Evolutionary conservation across 768 basidiomycete species (phyloP).

Genomic region (Trametes cubensis): DNA sequence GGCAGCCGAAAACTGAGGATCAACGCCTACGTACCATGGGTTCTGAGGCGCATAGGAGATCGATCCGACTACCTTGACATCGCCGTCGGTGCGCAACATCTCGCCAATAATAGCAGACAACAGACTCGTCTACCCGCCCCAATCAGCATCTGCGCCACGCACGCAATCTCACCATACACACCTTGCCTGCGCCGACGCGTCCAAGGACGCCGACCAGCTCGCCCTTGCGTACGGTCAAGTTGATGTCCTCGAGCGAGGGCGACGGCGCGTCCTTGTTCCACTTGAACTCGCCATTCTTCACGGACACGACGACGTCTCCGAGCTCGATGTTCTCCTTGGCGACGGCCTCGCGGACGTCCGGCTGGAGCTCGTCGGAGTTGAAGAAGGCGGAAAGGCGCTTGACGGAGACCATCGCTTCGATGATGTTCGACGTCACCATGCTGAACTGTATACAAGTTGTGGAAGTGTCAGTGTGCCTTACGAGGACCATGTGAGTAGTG

Average conservation of each 20-base stretch:
- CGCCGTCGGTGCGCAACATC: constrained; percentile 77
- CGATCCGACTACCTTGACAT: constrained; percentile 66
- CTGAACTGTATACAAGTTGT: constrained; percentile 51
- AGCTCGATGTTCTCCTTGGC: constrained; percentile 42
- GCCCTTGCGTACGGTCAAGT: constrained; percentile 75
- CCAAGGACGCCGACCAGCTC: constrained; percentile 86
- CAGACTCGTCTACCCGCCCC: constrained; percentile 59
- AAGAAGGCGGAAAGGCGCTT: constrained; percentile 79
- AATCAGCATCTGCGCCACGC: constrained; percentile 14
- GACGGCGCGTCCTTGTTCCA: constrained; percentile 65
- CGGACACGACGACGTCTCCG: constrained; percentile 74
- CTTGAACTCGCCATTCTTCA: constrained; percentile 77
- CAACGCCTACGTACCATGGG: constrained; percentile 62
- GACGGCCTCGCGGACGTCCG: constrained; percentile 66
- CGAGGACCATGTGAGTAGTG: not conserved
- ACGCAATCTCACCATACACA: constrained; percentile 33
- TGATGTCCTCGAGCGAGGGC: constrained; percentile 77
- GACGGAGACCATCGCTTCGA: constrained; percentile 86
- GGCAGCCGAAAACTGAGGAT: not conserved
- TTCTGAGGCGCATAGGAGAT: constrained; percentile 87
- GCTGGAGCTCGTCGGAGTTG: constrained; percentile 76
- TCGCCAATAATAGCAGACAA: constrained; percentile 85
- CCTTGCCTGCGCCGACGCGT: constrained; percentile 91
- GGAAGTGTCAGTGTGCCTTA: not conserved
- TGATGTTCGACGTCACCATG: constrained; percentile 76